Conservation (phyloP, 805 yeast species). For the Candida jianshihensis region DNA sequence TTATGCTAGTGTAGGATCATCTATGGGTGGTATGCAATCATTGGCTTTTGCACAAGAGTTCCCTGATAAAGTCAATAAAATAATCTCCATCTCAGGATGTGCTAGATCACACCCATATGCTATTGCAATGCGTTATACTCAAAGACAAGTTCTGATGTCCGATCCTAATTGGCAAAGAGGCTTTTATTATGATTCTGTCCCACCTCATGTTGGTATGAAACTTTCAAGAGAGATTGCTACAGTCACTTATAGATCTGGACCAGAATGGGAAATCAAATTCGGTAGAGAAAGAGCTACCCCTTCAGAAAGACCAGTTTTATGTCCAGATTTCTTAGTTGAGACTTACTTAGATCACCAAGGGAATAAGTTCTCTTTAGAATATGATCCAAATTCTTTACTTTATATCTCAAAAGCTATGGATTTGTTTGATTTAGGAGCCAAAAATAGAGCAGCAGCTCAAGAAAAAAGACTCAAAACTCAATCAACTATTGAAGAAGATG, state of each 20-base stretch:
- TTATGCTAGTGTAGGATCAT: slow-evolving; percentile 80
- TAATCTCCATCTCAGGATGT: slow-evolving; percentile 84
- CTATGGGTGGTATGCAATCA: slow-evolving; percentile 99
- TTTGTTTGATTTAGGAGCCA: slow-evolving; percentile 67
- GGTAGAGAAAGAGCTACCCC: slow-evolving; percentile 86
- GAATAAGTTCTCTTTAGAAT: slow-evolving; percentile 85
- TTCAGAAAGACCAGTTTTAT: slow-evolving; percentile 70
- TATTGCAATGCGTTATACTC: slow-evolving; percentile 89
- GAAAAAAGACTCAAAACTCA: slow-evolving; percentile 34
- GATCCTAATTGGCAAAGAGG: slow-evolving; percentile 96
- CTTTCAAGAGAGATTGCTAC: slow-evolving; percentile 91
- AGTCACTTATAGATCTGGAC: slow-evolving; percentile 89
- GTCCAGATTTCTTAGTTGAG: slow-evolving; percentile 90
- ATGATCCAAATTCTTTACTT: slow-evolving; percentile 83
- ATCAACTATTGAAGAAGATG: slow-evolving; percentile 20
- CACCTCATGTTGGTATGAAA: slow-evolving; percentile 95
- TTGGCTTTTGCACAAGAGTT: slow-evolving; percentile 82
- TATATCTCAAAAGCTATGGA: slow-evolving; percentile 95
- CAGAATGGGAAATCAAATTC: slow-evolving; percentile 93
- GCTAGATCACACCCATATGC: slow-evolving; percentile 93
- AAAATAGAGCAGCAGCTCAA: slow-evolving; percentile 38
- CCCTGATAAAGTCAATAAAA: slow-evolving; percentile 64
- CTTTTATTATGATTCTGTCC: slow-evolving; percentile 67
- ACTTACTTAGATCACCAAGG: slow-evolving; percentile 94
- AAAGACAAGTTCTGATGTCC: slow-evolving; percentile 87